phyloP scores from a whole-genome alignment of 169 alveolate genomes.

The Plasmodium vivax region DNA sequence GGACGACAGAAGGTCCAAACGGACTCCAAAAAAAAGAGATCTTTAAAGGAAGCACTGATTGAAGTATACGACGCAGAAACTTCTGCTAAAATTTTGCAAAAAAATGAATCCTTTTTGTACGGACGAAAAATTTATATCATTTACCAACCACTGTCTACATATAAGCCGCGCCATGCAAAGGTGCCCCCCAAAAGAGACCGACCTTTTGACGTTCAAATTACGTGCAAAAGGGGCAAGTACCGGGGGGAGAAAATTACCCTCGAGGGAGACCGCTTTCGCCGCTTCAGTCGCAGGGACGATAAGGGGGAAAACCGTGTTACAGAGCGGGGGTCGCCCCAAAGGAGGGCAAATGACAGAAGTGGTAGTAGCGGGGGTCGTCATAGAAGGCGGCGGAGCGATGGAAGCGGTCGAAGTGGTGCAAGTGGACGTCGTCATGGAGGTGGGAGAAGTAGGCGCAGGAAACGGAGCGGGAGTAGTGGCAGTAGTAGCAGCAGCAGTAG shows the following conservation, averaged over 20 bases:
- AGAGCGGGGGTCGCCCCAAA: not conserved
- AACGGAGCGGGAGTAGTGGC: not conserved
- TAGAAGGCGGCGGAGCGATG: not conserved
- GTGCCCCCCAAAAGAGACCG: not conserved
- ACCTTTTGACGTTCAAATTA: not conserved
- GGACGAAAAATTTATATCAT: slow-evolving; percentile 61
- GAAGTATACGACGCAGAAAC: slow-evolving; percentile 58
- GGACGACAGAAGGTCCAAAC: not conserved
- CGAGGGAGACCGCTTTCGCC: not conserved
- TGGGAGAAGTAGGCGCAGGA: not conserved
- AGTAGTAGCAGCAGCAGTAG: not conserved
- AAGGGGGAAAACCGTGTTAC: not conserved
- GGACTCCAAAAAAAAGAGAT: not conserved
- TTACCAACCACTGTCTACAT: slow-evolving; percentile 3
- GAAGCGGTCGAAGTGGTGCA: not conserved
- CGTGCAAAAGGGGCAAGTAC: slow-evolving; percentile 19
- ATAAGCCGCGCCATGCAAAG: not conserved
- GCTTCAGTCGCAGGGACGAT: not conserved
- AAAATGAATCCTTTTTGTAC: slow-evolving; percentile 57
- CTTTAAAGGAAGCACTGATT: slow-evolving; percentile 42
- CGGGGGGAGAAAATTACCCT: slow-evolving; percentile 3
- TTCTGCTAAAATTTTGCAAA: slow-evolving; percentile 35
- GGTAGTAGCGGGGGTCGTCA: not conserved
- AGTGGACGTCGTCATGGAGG: not conserved
- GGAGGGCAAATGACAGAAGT: not conserved